Base-by-base conservation (phyloP, 768 basidiomycete species). In the Tubosaeta brunneosetosa region DNA sequence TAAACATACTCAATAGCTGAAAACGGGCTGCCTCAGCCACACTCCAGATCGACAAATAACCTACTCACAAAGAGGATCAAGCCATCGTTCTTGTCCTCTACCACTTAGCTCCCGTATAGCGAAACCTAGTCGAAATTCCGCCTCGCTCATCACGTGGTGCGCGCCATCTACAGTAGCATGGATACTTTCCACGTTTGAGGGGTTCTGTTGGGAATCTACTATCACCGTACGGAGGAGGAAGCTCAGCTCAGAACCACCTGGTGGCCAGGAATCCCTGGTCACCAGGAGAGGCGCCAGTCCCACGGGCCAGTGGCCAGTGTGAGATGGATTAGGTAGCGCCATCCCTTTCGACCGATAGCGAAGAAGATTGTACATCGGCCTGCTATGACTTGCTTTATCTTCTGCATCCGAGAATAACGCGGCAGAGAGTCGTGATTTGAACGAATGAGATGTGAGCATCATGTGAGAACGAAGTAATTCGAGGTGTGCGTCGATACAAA, bases 211-310 rank as follows among this genome's bases (percentile, higher is more conserved):
- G 5, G 88, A 85, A 65, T 92, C 92, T 9, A 93, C 80, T 59
- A 95, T 86, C 8, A 94, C 92, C 0, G 88, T 87, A 48, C 91
- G 71, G 40, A 95, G 71, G 58, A 85, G 83, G 69, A 87, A 93
- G 60, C 89, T 88, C 45, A 95, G 72, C 62, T 94, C 91, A 3
- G 86, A 78, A 6, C 89, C 90, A 16, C 87, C 85, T 12, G 93
- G 93, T 0, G 93, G 93, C 93, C 93, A 95, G 5, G 77, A 80
- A 46, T 83, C 82, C 33, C 85, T 75, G 42, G 87, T 83, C 34
- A 86, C 79, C n/a, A 95, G 68, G 3, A 81, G 79, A 0, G 83
- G 74, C 9, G 88, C 84, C 6, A 95, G 69, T 2, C 92, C 93
- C 6, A 94, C 77, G 1, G 82, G 80, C 82, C 84, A 82, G 13